These are phyloP conservation scores for Aegilops tauschii DNA, from an alignment of 176 grass and related monocot genomes.

Conservation along the genomic window DNA sequence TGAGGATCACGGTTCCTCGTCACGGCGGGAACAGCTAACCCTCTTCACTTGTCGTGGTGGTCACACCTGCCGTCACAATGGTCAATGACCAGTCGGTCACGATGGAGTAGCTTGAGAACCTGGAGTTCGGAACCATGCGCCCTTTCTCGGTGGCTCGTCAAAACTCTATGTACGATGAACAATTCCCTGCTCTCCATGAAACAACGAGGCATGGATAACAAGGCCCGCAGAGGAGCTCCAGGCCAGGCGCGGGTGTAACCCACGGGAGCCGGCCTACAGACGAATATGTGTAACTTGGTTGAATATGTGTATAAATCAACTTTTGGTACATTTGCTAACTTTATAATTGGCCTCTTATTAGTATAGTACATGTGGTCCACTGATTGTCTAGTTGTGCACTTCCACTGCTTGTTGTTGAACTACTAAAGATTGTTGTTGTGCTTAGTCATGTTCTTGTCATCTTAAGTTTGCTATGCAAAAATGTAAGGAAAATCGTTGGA, in stretches of 20 bases:
- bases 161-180: constrained; percentile 11
- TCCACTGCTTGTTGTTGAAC: neutral
- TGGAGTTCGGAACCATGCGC: constrained; percentile 47
- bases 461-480: neutral
- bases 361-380: too few species aligned
- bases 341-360: too few species aligned
- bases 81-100: neutral
- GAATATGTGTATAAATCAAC: too few species aligned
- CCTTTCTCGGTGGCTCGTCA: constrained; percentile 19
- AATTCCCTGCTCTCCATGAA: neutral
- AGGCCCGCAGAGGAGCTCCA: neutral
- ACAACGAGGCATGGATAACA: neutral
- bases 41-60: neutral
- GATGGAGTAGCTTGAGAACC: neutral
- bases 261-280: too few species aligned
- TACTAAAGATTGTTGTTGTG: neutral
- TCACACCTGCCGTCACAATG: neutral
- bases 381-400: neutral
- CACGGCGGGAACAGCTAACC: neutral
- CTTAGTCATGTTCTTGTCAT: neutral
- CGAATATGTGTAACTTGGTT: too few species aligned
- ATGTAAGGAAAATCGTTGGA: neutral
- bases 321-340: too few species aligned
- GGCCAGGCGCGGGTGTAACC: neutral
- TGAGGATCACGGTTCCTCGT: neutral